Base-by-base conservation (phyloP, 2,329 filamentous ascomycete species). In the Huntiella moniliformis region DNA sequence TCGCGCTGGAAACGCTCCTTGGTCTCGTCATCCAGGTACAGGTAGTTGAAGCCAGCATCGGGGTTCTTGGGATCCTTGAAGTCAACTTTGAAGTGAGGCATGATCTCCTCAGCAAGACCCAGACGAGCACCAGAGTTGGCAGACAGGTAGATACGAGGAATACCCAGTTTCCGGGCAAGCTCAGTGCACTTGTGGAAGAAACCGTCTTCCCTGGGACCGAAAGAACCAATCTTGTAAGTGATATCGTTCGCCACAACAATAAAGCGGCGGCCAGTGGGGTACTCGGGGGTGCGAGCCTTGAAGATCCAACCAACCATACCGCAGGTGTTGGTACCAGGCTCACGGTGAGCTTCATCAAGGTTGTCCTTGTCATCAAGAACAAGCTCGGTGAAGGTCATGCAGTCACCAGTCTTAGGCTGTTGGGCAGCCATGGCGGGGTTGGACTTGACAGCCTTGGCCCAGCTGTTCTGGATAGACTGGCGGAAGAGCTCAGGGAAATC, bases 151-250 rank as follows among this genome's bases (percentile, higher is more conserved):
- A 98, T 88, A 55, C 91, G 83, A 17, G 91, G 91, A 56, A 98
- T 94, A 35, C 91, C 91, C 51, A 95, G 71, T 69, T 85, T 88
- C 56, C 87, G 79, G 51, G 91, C 91, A 53, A 95, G 72, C 64
- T 98, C 87, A 7, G 91, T 96, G 68, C 91, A 98, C 73, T 96
- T 95, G 72, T 92, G 74, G 77, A 98, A 98, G 76, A 94, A 98
- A 56, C 83, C 81, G 64, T 98, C 91, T 67, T 98, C 91, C 65
- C 81, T 79, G 36, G 91, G 91, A 44, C 91, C 91, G 61, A 98
- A 98, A 2, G 85, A 94, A 58, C 91, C 91, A 61, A 96, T 98
- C 72, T 92, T 92, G 74, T 85, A 96, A 13, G 91, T 98, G 62
- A 98, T 98, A 59, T 98, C 91, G 72, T 98, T 98, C 71, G 91